Base-by-base conservation (phyloP, 768 basidiomycete species). In the Leccinum sublutescens region DNA sequence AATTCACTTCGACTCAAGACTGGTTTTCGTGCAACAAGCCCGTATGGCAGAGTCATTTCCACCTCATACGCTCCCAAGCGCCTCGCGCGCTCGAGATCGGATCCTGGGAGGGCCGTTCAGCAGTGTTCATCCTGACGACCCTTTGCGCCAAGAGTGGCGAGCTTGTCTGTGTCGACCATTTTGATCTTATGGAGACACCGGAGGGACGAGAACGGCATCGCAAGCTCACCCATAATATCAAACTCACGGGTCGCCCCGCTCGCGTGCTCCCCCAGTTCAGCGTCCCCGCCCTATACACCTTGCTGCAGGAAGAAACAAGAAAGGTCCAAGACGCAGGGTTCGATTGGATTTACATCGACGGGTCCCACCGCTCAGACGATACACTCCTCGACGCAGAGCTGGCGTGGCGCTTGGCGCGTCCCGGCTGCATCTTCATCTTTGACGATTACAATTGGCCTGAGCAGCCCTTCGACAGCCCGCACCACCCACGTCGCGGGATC, bases 101-200 rank as follows among this genome's bases (percentile, higher is more conserved):
- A 8, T 83, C 81, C 17, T 85, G 83, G 82, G 85, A 85, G 68
- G 85, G 83, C n/a, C 78, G 84, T 38, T 86, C 85, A 0, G 84
- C 82, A 23, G 78, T 83, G 25, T 85, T 83, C 70, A 72, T 84
- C 52, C 71, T 82, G 34, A 76, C 67, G n/a, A 75, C 78, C 31
- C 77, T 85, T 50, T 82, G 81, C 68, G 66, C 68, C 11, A 57
- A 67, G 2, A 70, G 68, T n/a, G 79, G 81, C 2, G 78, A 79
- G 51, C 68, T 85, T 17, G 75, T 81, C 38, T 85, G 82, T 64
- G 78, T 85, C 59, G 85, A 85, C 65, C 84, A 85, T 61, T 84
- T 85, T 63, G 85, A 85, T 58, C 76, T 85, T 43, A 73, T 81
- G 71, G 60, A 49, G 1, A 83, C 84, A 15, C 64, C 69, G 1